phyloP scores from a whole-genome alignment of 495 filamentous ascomycete species.

The Amorphotheca resinae region DNA sequence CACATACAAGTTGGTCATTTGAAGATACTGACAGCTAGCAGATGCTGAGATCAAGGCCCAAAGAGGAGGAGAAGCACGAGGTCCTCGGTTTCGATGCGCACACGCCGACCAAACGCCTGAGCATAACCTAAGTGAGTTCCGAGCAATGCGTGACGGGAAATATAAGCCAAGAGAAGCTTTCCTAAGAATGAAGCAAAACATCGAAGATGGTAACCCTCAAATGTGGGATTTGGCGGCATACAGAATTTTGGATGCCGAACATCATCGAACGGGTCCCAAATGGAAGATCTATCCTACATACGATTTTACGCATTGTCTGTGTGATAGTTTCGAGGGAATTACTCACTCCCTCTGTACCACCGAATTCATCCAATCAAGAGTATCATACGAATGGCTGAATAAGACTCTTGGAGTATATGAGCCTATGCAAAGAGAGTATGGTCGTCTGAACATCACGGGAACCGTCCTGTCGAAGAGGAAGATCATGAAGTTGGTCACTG shows the following conservation, averaged over 20 bases:
- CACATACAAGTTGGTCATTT: neutral
- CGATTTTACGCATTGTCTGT: conserved; percentile 74
- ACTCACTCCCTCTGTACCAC: conserved; percentile 75
- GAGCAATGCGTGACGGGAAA: conserved; percentile 81
- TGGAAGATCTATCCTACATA: conserved; percentile 78
- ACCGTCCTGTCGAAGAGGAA: conserved; percentile 69
- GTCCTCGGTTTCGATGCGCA: conserved; percentile 60
- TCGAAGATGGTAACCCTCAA: conserved; percentile 34
- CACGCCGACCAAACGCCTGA: conserved; percentile 65
- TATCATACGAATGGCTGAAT: conserved; percentile 73
- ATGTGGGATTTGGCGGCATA: conserved; percentile 60
- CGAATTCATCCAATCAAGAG: conserved; percentile 59
- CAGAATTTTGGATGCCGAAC: conserved; percentile 44
- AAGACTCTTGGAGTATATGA: conserved; percentile 57
- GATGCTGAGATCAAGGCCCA: conserved; percentile 71
- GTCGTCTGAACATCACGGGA: conserved; percentile 62
- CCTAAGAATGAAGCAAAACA: conserved; percentile 83
- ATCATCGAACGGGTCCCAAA: conserved; percentile 49
- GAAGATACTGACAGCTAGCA: conserved; percentile 5
- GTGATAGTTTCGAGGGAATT: conserved; percentile 68
- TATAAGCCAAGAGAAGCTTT: conserved; percentile 82
- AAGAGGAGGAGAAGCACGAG: conserved; percentile 50
- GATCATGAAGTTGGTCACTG: conserved; percentile 55
- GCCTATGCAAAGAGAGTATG: conserved; percentile 73
- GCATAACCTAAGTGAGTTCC: conserved; percentile 69